A percentile compares a stretch with the other conserved stretches of the same genome.
phyloP scores from a whole-genome alignment of 129 eudicot genomes.

The Arctium lappa region DNA sequence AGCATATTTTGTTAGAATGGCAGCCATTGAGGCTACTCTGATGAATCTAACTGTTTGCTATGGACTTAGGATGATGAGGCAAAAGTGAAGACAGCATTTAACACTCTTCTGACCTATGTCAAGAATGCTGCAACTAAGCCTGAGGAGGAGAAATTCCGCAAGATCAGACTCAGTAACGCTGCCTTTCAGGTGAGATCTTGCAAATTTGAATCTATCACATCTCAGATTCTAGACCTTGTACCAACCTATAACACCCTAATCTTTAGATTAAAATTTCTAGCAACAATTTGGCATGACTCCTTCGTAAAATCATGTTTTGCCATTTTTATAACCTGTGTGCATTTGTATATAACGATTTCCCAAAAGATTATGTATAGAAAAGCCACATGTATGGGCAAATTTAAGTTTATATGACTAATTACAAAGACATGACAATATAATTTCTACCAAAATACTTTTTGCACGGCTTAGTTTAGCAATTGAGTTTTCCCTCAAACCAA shows the following conservation, averaged over 20 bases:
- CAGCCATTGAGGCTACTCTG: neutral
- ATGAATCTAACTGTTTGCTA: neutral
- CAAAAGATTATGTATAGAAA: too few species aligned
- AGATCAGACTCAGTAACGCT: constrained; percentile 79
- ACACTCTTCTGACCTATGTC: constrained; percentile 69
- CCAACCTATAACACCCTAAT: too few species aligned
- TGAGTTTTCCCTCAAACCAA: neutral
- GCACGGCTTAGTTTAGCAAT: neutral
- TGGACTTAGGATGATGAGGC: constrained; percentile 67
- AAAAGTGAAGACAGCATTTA: constrained; percentile 84
- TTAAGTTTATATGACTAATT: too few species aligned
- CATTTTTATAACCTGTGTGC: too few species aligned
- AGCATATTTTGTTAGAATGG: neutral
- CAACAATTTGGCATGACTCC: too few species aligned
- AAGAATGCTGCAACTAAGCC: constrained; percentile 86
- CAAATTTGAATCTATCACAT: neutral
- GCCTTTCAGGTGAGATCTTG: constrained; percentile 69
- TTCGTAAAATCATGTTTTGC: too few species aligned
- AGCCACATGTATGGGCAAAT: too few species aligned
- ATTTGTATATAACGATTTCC: too few species aligned
- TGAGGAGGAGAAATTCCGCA: constrained; percentile 85
- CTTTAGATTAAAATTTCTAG: too few species aligned
- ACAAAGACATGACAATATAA: too few species aligned
- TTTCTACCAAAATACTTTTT: neutral
- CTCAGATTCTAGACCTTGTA: neutral